Evolutionary conservation across 805 yeast species (phyloP).

Genomic region (Blastobotrys robertii): DNA sequence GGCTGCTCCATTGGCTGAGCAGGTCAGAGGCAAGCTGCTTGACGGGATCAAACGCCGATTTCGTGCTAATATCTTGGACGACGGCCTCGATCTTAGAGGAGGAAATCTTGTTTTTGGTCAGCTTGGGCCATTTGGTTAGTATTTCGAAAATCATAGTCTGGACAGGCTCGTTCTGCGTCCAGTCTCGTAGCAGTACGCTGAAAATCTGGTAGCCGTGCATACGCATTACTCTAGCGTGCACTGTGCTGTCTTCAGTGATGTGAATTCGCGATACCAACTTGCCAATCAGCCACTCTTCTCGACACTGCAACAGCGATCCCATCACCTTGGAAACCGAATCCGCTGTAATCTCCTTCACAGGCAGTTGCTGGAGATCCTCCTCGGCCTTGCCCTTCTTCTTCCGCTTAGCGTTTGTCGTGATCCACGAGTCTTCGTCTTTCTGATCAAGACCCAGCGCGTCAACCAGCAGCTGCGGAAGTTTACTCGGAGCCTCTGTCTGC

Average conservation of each 20-base stretch:
- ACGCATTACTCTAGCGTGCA: constrained; percentile 53
- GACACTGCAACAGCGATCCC: constrained; percentile 70
- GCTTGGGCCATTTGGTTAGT: constrained; percentile 53
- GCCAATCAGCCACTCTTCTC: constrained; percentile 52
- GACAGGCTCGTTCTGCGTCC: constrained; percentile 32
- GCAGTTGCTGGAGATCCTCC: constrained; percentile 51
- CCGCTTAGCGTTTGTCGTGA: constrained; percentile 33
- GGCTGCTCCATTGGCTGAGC: constrained; percentile 56
- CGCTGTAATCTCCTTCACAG: constrained; percentile 40
- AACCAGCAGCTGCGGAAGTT: constrained; percentile 72
- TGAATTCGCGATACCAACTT: constrained; percentile 62
- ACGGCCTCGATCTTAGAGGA: constrained; percentile 63
- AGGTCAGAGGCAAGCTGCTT: constrained; percentile 35
- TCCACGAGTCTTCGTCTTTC: constrained; percentile 52
- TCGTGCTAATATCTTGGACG: constrained; percentile 35
- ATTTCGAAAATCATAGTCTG: constrained; percentile 45
- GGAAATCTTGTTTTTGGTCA: constrained; percentile 69
- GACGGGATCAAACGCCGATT: constrained; percentile 22
- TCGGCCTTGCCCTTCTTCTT: constrained; percentile 34
- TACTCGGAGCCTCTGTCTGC: constrained; percentile 82
- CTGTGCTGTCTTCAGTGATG: constrained; percentile 38
- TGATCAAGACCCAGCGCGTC: constrained; percentile 70
- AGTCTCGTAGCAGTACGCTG: constrained; percentile 43
- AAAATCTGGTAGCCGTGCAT: constrained; percentile 84
- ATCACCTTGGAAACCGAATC: constrained; percentile 67